Evolutionary conservation across 192 early-diverging fungal species (phyloP).

Genomic region (Podila epicladia): DNA sequence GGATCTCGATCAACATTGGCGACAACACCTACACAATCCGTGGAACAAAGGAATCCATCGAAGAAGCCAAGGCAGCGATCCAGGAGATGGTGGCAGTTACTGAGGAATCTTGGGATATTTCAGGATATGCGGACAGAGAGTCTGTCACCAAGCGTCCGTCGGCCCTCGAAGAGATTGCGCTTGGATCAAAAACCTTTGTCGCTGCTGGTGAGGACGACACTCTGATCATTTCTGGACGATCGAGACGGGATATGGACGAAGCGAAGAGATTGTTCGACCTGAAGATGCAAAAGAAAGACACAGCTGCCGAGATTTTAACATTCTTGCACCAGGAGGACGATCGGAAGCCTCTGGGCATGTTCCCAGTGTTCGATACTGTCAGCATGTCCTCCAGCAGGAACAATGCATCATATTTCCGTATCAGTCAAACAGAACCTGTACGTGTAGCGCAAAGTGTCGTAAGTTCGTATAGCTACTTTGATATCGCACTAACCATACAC

Average conservation of each 20-base stretch:
- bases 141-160: slow-evolving; percentile 14
- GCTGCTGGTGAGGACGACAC: slow-evolving; percentile 9
- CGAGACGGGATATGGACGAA: slow-evolving; percentile 27
- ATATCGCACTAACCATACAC: background rate
- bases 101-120: slow-evolving; percentile 45
- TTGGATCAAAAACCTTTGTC: slow-evolving; percentile 35
- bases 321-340: slow-evolving; percentile 27
- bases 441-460: background rate
- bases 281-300: slow-evolving; percentile 14
- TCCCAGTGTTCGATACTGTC: slow-evolving; percentile 32
- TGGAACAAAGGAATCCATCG: slow-evolving; percentile 17
- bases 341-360: slow-evolving; percentile 18
- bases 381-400: slow-evolving; percentile 24
- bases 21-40: slow-evolving; percentile 39
- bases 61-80: slow-evolving; percentile 21
- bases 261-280: slow-evolving; percentile 44
- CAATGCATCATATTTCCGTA: slow-evolving; percentile 26
- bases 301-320: background rate
- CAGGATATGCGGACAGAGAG: slow-evolving; percentile 17
- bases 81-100: slow-evolving; percentile 34
- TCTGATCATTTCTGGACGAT: slow-evolving; percentile 27
- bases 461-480: background rate
- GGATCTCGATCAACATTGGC: slow-evolving; percentile 39
- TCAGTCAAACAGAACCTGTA: slow-evolving; percentile 25
- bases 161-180: slow-evolving; percentile 37